These are phyloP conservation scores for Darksidea phi DNA, from an alignment of 495 filamentous ascomycete genomes.

Conservation along the genomic window DNA sequence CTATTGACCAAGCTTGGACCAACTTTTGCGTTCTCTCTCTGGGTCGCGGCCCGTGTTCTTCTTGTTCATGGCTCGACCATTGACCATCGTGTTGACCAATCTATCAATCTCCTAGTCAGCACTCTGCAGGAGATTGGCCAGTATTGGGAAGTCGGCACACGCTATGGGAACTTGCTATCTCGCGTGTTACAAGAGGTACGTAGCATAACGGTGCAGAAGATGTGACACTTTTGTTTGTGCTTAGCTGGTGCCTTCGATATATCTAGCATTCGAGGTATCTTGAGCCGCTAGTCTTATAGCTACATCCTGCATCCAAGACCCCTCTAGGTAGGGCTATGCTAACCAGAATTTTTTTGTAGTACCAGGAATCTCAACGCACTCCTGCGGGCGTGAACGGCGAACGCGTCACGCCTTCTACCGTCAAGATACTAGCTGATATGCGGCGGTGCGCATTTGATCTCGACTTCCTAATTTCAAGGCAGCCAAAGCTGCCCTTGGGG, in stretches of 20 bases:
- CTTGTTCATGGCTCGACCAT: conserved; percentile 87
- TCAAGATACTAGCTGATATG: conserved; percentile 88
- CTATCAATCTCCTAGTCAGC: conserved; percentile 76
- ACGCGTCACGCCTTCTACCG: conserved; percentile 72
- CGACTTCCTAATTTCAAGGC: conserved; percentile 81
- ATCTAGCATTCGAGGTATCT: too few relatives aligned
- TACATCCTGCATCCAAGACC: too few relatives aligned
- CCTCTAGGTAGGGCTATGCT: too few relatives aligned
- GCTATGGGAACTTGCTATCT: conserved; percentile 76
- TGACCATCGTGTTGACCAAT: conserved; percentile 72
- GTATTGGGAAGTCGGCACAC: conserved; percentile 79
- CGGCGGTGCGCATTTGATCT: conserved; percentile 79
- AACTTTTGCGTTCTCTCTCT: conserved; percentile 84
- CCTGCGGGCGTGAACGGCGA: conserved; percentile 54
- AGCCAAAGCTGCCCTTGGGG: conserved; percentile 58
- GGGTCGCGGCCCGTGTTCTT: conserved; percentile 84
- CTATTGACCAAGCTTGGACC: conserved; percentile 78
- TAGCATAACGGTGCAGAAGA: too few relatives aligned
- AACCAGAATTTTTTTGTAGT: conserved; percentile 31
- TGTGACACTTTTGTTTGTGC: too few relatives aligned
- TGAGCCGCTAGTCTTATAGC: too few relatives aligned
- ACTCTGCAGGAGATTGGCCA: conserved; percentile 75
- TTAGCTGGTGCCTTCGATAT: too few relatives aligned
- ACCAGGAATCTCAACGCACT: conserved; percentile 70
- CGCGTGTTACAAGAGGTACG: conserved; percentile 71